Percentiles rank a stretch among this genome's conserved stretches.
These are phyloP conservation scores for Trametes sanguinea DNA, from an alignment of 768 basidiomycete species.

Conservation along the genomic window DNA sequence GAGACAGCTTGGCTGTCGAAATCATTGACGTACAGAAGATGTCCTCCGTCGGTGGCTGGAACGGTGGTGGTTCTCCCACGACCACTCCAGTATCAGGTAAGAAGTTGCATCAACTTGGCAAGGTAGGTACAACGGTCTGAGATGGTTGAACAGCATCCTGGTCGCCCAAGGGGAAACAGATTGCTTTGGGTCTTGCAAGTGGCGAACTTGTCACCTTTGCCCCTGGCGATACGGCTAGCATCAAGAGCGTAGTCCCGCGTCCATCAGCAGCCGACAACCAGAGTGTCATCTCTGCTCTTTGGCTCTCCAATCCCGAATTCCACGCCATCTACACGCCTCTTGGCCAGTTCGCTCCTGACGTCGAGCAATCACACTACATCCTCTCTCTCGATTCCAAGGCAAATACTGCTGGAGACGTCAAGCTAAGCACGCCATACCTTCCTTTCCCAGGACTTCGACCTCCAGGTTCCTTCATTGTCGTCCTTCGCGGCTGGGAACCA, in stretches of 20 bases:
- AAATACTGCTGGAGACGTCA: constrained; percentile 39
- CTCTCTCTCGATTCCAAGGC: constrained; percentile 45
- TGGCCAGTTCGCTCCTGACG: constrained; percentile 42
- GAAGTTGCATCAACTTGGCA: constrained; percentile 25
- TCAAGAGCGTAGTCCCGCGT: constrained; percentile 56
- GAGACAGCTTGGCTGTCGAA: constrained; percentile 49
- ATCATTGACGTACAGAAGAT: constrained; percentile 60
- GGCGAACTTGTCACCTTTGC: constrained; percentile 74
- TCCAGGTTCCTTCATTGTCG: constrained; percentile 44
- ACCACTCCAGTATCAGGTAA: constrained; percentile 60
- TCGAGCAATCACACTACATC: constrained; percentile 45
- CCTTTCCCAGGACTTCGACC: constrained; percentile 49
- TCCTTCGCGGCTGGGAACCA: constrained; percentile 47
- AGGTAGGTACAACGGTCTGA: background rate
- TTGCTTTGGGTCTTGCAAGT: constrained; percentile 70
- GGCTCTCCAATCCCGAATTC: constrained; percentile 73
- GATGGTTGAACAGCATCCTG: constrained; percentile 57
- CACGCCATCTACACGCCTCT: constrained; percentile 59
- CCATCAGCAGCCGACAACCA: constrained; percentile 54
- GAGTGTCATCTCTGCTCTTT: constrained; percentile 55
- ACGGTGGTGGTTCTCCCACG: constrained; percentile 48
- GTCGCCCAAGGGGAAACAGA: constrained; percentile 86
- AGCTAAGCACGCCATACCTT: constrained; percentile 42
- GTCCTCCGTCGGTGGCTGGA: constrained; percentile 50
- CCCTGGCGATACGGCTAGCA: constrained; percentile 51